Evolutionary conservation across 78 protist species (phyloP).

Genomic region (Mantamonas sphyraenae): DNA sequence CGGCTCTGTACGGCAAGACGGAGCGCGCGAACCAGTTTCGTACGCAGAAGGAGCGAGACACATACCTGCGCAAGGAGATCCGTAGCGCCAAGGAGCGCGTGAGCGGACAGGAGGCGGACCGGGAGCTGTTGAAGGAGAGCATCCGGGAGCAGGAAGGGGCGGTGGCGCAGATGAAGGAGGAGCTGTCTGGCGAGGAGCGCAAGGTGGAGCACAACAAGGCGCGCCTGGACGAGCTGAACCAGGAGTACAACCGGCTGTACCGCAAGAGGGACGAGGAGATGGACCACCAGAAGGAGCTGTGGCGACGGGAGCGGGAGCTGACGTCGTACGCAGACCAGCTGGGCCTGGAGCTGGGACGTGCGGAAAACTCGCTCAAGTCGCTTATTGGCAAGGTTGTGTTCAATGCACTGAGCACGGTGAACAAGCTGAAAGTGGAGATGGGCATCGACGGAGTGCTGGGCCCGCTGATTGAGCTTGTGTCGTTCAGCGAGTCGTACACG

Average conservation of each 20-base stretch:
- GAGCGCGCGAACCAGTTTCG: slow-evolving; percentile 59
- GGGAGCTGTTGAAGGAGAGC: too few relatives aligned
- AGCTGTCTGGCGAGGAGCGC: too few relatives aligned
- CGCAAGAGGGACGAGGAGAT: not conserved
- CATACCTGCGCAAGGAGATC: slow-evolving; percentile 41
- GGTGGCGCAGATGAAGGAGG: too few relatives aligned
- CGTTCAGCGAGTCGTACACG: slow-evolving; percentile 24
- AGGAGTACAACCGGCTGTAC: slow-evolving; percentile 18
- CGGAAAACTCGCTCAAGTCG: not conserved
- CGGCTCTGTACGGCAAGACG: slow-evolving; percentile 50
- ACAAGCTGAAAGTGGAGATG: slow-evolving; percentile 13
- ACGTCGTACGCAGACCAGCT: not conserved
- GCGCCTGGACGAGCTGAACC: slow-evolving; percentile 5
- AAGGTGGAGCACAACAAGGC: too few relatives aligned
- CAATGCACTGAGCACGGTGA: slow-evolving; percentile 16
- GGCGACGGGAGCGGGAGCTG: slow-evolving; percentile 8
- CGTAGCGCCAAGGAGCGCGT: too few relatives aligned
- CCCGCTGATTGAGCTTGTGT: slow-evolving; percentile 80
- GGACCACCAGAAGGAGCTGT: not conserved
- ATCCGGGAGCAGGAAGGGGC: too few relatives aligned
- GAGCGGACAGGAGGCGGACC: too few relatives aligned
- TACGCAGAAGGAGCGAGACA: slow-evolving; percentile 56
- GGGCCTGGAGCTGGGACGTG: not conserved
- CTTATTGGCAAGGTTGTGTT: not conserved
- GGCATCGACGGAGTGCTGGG: slow-evolving; percentile 74